A percentile compares a stretch with the other conserved stretches of the same genome.
Evolutionary conservation across 1,284 basidiomycete species (phyloP).

Genomic region (Apiotrichum laibachii): DNA sequence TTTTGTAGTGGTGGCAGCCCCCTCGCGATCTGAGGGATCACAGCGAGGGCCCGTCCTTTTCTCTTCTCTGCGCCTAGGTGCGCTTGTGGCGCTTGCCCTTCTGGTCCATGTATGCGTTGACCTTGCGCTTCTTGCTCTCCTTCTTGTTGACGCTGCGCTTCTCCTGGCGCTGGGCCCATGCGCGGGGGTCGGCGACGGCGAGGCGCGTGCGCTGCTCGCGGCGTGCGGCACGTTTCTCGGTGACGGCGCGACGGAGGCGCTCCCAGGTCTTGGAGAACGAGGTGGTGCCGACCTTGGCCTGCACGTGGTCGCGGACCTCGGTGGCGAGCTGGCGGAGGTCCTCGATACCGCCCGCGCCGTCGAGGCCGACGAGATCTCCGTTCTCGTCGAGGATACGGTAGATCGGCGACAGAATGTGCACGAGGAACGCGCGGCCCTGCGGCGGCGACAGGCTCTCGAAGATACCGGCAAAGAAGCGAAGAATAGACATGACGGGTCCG

Average conservation of each 20-base stretch:
- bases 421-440: conserved; percentile 66
- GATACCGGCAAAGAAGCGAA: conserved; percentile 96
- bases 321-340: conserved; percentile 76
- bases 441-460: conserved; percentile 63
- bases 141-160: conserved; percentile 75
- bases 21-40: too few species aligned
- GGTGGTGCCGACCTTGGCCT: conserved; percentile 77
- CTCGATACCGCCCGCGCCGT: conserved; percentile 56
- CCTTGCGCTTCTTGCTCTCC: conserved; percentile 76
- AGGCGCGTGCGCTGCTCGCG: conserved; percentile 53
- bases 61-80: background rate
- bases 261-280: conserved; percentile 77
- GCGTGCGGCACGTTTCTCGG: conserved; percentile 69
- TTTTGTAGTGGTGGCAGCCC: background rate
- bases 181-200: conserved; percentile 38
- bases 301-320: conserved; percentile 85
- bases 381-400: conserved; percentile 86
- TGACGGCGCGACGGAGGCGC: conserved; percentile 68
- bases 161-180: conserved; percentile 66
- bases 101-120: conserved; percentile 39
- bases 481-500: conserved; percentile 70
- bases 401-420: conserved; percentile 80
- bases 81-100: conserved; percentile 8
- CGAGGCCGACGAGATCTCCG: conserved; percentile 59
- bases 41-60: background rate